Base-by-base conservation (phyloP, 2,329 filamentous ascomycete genomes). In the Kalmusia sp. region DNA sequence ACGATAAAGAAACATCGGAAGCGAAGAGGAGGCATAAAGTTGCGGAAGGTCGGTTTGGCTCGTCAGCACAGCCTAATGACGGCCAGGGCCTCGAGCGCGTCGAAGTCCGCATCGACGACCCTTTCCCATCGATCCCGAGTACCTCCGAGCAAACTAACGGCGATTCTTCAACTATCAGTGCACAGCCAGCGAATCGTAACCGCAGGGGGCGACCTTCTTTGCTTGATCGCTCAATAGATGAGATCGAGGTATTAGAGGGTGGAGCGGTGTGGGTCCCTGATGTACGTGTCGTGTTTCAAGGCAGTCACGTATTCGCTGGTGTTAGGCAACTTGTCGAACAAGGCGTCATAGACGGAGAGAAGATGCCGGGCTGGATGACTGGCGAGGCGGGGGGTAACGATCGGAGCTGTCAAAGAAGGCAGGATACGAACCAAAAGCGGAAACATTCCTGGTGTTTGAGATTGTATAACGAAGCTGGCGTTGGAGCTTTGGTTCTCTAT, bases 351-450 rank as follows among this genome's bases (percentile, higher is more conserved):
- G 86, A 96, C 68, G 88, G 91, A 1, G 83, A 87, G 64, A 84
- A 80, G 49, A 93, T 96, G 89, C 92, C 92, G 0, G 89, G 89
- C 0, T 96, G 92, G 91, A 88, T 96, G 87, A 95, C 91, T 1
- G 92, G 92, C 2, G 92, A 96, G 66, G 89, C 92, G 38, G 89
- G n/a, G 87, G 0, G 86, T 95, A 4, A 95, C 90, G 48, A 81
- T 87, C 31, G 89, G 90, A 0, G 82, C 85, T 24, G 85, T 96
- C 3, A 82, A 81, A 58, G 74, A 85, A 53, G 91, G 91, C 2
- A 80, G 87, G 57, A 86, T 92, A 46, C 57, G 61, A 41, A 65
- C 61, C 8, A 73, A 62, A 50, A 58, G 64, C 49, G 63, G 58
- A 17, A 61, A 61, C 47, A 56, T 67, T 38, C 60, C 65, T 34